A percentile compares a stretch with the other conserved stretches of the same genome.
Evolutionary conservation across 2,329 filamentous ascomycete species (phyloP).

Genomic region (Diaporthe ampelina): DNA sequence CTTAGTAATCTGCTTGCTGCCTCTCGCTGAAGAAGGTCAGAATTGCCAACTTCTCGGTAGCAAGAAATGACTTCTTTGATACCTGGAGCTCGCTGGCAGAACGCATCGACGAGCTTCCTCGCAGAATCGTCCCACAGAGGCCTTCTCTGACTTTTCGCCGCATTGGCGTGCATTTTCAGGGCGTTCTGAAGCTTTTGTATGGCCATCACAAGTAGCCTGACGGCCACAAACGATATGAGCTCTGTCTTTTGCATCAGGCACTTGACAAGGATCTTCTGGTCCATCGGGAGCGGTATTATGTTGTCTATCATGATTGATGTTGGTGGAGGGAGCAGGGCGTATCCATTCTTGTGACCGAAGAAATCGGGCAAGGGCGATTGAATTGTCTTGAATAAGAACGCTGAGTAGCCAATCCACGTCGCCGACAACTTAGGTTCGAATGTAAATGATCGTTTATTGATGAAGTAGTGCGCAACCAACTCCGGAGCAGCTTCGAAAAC

Average conservation of each 20-base stretch:
- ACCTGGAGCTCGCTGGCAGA: slow-evolving; percentile 82
- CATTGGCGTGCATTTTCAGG: slow-evolving; percentile 71
- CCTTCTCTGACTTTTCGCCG: slow-evolving; percentile 51
- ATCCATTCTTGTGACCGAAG: slow-evolving; percentile 77
- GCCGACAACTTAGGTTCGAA: slow-evolving; percentile 93
- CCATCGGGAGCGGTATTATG: slow-evolving; percentile 86
- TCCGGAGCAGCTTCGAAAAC: slow-evolving; percentile 89
- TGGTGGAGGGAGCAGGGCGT: slow-evolving; percentile 80
- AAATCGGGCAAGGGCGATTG: slow-evolving; percentile 79
- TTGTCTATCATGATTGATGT: slow-evolving; percentile 85
- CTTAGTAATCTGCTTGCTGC: slow-evolving; percentile 82
- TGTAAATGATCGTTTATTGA: slow-evolving; percentile 82
- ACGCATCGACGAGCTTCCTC: slow-evolving; percentile 78
- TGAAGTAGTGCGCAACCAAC: slow-evolving; percentile 89
- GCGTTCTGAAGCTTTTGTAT: slow-evolving; percentile 82
- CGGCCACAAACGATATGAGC: slow-evolving; percentile 86
- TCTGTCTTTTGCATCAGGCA: slow-evolving; percentile 85
- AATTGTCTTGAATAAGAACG: slow-evolving; percentile 87
- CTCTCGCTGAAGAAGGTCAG: slow-evolving; percentile 82
- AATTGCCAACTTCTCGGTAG: slow-evolving; percentile 77
- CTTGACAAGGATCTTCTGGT: slow-evolving; percentile 81
- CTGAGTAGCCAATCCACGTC: slow-evolving; percentile 94
- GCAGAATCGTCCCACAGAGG: slow-evolving; percentile 78
- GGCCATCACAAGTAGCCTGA: slow-evolving; percentile 82
- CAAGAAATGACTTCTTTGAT: slow-evolving; percentile 84